A percentile compares a stretch with the other conserved stretches of the same genome.
These are phyloP conservation scores for Nadsonia starkeyi-henricii DNA, from an alignment of 1,139 yeast species.

Conservation along the genomic window DNA sequence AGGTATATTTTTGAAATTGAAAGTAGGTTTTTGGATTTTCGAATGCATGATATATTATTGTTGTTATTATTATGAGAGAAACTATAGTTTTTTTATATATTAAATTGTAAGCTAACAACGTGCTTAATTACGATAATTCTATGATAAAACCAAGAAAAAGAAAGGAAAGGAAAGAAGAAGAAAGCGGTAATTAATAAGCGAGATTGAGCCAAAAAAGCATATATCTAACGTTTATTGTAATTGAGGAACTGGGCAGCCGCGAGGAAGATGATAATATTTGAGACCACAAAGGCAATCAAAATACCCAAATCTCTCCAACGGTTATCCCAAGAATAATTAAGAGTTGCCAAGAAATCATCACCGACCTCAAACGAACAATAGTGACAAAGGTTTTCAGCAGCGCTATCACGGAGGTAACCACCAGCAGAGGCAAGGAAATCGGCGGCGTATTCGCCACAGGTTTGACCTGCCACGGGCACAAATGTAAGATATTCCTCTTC, in stretches of 20 bases:
- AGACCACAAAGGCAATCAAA: slow-evolving; percentile 38
- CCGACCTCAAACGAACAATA: slow-evolving; percentile 34
- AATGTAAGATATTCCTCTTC: slow-evolving; percentile 32
- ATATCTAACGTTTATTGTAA: neutral
- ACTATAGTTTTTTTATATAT: no score
- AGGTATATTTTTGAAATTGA: no score
- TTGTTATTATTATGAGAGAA: no score
- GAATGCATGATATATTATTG: no score
- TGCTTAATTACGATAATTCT: no score
- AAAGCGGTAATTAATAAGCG: no score
- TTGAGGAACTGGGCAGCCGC: neutral
- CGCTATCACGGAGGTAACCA: slow-evolving; percentile 30
- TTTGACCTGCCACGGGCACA: slow-evolving; percentile 35
- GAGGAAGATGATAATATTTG: slow-evolving; percentile 27
- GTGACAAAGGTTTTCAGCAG: slow-evolving; percentile 30
- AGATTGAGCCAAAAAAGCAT: no score
- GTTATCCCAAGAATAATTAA: slow-evolving; percentile 28
- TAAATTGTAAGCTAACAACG: no score
- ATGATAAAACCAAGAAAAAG: no score
- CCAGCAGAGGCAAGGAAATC: slow-evolving; percentile 24
- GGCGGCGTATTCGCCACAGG: slow-evolving; percentile 32
- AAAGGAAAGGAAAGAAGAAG: no score
- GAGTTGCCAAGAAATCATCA: slow-evolving; percentile 33
- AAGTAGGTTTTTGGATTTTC: no score
- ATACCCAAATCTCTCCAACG: slow-evolving; percentile 60